Evolutionary conservation across 108 stramenopile genomes (phyloP).

Genomic region (Stephanodiscus minutulus): DNA sequence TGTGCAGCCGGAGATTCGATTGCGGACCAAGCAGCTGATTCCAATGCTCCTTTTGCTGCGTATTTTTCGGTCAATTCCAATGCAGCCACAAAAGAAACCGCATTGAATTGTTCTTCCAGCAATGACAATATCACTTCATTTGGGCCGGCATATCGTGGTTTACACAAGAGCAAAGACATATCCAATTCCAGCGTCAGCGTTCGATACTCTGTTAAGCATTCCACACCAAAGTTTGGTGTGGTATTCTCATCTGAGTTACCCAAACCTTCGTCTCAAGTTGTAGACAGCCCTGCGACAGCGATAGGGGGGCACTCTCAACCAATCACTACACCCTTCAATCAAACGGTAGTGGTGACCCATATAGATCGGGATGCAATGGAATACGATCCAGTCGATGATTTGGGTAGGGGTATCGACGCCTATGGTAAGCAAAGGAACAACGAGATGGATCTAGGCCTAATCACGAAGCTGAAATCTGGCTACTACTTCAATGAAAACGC

Average conservation of each 20-base stretch:
- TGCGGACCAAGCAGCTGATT: not conserved
- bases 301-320: not conserved
- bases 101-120: not conserved
- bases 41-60: not conserved
- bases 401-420: not conserved
- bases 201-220: not conserved
- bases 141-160: not conserved
- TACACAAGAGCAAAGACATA: not conserved
- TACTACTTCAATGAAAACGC: slow-evolving; percentile 1
- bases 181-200: not conserved
- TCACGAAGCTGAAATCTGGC: not conserved
- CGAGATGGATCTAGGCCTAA: not conserved
- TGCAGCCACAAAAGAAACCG: not conserved
- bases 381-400: not conserved
- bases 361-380: not conserved
- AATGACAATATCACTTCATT: not conserved
- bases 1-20: not conserved
- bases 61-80: not conserved
- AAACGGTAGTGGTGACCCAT: not conserved
- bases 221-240: slow-evolving; percentile 2
- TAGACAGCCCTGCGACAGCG: not conserved
- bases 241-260: not conserved
- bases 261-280: not conserved
- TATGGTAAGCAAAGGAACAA: not conserved
- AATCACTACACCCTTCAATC: not conserved